Evolutionary conservation across 2,329 filamentous ascomycete species (phyloP).

Genomic region (Fusarium protoensiforme): DNA sequence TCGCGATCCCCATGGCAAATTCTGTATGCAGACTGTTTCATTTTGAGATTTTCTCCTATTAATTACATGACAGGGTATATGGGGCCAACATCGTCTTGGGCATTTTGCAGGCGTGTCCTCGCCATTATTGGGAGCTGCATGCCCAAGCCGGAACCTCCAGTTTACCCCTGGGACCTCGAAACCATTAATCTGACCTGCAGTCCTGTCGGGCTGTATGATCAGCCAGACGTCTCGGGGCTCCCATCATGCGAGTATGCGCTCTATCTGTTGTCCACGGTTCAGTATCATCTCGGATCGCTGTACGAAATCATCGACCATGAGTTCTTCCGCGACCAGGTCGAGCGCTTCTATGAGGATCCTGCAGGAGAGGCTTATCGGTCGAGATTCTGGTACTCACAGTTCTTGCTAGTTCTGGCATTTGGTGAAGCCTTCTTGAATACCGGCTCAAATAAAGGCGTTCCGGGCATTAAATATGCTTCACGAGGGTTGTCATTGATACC

Average conservation of each 20-base stretch:
- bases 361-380: not conserved
- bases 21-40: not conserved
- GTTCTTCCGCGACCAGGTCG: not conserved
- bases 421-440: not conserved
- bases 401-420: slow-evolving; percentile 2
- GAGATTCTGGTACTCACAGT: slow-evolving; percentile 6
- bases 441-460: not conserved
- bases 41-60: not conserved
- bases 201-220: not conserved
- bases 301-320: slow-evolving; percentile 8
- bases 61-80: slow-evolving; percentile 6
- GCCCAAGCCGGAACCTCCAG: slow-evolving; percentile 4
- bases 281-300: slow-evolving; percentile 8
- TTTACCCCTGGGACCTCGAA: slow-evolving; percentile 8
- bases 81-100: slow-evolving; percentile 18
- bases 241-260: slow-evolving; percentile 9
- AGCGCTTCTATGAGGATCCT: slow-evolving; percentile 12
- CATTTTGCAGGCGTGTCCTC: slow-evolving; percentile 14
- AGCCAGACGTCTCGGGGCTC: slow-evolving; percentile 1
- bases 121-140: slow-evolving; percentile 9
- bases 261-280: slow-evolving; percentile 1
- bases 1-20: not conserved
- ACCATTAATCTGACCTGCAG: slow-evolving; percentile 5
- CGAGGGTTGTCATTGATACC: slow-evolving; percentile 9
- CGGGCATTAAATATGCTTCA: slow-evolving; percentile 2